These are phyloP conservation scores for Apiospora aurea DNA, from an alignment of 2,329 filamentous ascomycete species.

Conservation along the genomic window DNA sequence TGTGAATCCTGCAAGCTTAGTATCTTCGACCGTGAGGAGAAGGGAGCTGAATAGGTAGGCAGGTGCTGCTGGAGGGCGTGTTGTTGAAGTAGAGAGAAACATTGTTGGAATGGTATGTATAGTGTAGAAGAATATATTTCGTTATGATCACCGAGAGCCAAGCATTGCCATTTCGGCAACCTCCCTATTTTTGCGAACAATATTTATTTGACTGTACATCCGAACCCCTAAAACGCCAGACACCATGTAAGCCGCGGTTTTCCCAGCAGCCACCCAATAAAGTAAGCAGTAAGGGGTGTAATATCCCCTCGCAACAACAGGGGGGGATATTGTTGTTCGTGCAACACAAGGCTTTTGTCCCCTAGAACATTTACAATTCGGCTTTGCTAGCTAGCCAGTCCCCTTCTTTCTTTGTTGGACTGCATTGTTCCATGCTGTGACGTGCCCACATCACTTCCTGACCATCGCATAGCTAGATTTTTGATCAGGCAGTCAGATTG, in stretches of 20 bases:
- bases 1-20: not conserved
- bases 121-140: not conserved
- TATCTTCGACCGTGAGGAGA: not conserved
- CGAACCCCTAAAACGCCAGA: not conserved
- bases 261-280: not conserved
- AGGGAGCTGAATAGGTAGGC: not conserved
- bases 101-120: not conserved
- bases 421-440: not conserved
- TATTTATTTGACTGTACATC: not conserved
- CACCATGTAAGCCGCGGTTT: not conserved
- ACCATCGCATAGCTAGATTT: too few species aligned
- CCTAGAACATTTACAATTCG: not conserved
- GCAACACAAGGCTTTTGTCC: not conserved
- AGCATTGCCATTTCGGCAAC: not conserved
- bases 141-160: not conserved
- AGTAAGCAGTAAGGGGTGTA: not conserved
- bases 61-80: not conserved
- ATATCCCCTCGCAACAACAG: too few species aligned
- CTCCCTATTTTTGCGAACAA: not conserved
- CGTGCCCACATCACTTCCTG: too few species aligned
- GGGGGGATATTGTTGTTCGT: not conserved
- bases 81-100: not conserved
- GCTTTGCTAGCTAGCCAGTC: not conserved
- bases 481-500: too few species aligned
- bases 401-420: not conserved